Conservation (phyloP, 345 rosid genomes). For the Salix dunnii region DNA sequence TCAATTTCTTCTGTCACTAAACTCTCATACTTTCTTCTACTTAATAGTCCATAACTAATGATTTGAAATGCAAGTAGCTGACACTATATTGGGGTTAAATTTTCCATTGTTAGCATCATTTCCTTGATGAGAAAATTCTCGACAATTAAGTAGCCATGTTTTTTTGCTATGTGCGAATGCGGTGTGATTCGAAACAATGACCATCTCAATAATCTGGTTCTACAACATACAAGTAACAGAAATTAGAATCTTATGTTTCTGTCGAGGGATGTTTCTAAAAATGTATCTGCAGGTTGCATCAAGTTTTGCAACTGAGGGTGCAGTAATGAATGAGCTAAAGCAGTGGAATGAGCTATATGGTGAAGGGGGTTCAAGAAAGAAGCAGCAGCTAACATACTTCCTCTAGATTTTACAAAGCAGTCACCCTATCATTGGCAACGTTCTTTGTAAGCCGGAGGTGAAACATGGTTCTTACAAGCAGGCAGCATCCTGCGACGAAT, state of each 20-base stretch:
- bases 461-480: neutral
- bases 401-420: conserved; percentile 38
- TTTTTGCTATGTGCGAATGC: neutral
- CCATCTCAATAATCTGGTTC: neutral
- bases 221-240: neutral
- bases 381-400: conserved; percentile 77
- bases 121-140: neutral
- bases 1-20: neutral
- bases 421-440: neutral
- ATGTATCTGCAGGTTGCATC: conserved; percentile 65
- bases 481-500: neutral
- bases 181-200: neutral
- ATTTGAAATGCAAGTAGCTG: neutral
- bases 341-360: conserved; percentile 90
- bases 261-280: neutral
- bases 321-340: conserved; percentile 71
- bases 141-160: neutral
- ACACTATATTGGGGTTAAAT: neutral
- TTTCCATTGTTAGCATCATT: neutral
- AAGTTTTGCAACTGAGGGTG: conserved; percentile 80
- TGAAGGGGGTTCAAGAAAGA: conserved; percentile 94
- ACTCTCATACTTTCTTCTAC: neutral
- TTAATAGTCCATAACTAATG: neutral
- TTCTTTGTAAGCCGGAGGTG: neutral
- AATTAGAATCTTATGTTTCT: neutral